A percentile compares a stretch with the other conserved stretches of the same genome.
These are phyloP conservation scores for Nephromyces sp. DNA, from an alignment of 169 alveolate species.

Conservation along the genomic window DNA sequence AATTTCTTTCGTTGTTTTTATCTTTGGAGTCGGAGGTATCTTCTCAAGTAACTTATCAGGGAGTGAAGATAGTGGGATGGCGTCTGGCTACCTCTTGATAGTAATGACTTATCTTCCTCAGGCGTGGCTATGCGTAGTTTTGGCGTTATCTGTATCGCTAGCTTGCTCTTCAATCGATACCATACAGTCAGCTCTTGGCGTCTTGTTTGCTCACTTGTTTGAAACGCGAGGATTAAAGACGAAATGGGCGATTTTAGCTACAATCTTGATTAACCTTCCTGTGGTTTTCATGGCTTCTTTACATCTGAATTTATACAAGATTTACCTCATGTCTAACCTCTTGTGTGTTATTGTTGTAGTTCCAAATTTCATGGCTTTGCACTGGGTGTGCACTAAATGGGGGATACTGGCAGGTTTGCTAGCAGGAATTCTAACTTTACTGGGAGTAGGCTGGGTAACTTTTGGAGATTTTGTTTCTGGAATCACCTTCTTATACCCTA, in stretches of 20 bases:
- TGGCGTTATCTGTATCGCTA: constrained; percentile 21
- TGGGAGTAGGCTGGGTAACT: background rate
- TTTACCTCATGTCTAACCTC: constrained; percentile 15
- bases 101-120: no score
- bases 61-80: background rate
- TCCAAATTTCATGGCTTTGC: background rate
- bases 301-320: constrained; percentile 1
- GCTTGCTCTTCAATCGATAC: constrained; percentile 33
- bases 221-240: background rate
- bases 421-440: background rate
- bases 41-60: background rate
- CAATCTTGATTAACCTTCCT: constrained; percentile 14
- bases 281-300: constrained; percentile 12
- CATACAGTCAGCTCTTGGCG: constrained; percentile 18
- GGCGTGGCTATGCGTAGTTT: no score
- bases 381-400: background rate
- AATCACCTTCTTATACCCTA: background rate
- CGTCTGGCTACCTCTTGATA: constrained; percentile 7
- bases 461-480: background rate
- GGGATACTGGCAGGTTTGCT: background rate
- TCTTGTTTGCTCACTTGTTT: constrained; percentile 15
- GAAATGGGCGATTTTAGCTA: constrained; percentile 28
- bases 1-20: no score
- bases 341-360: constrained; percentile 17
- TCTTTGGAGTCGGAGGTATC: no score